Percentiles rank a stretch among this genome's conserved stretches.
Evolutionary conservation across 2,329 filamentous ascomycete genomes (phyloP).

Genomic region (Dactylellina parvicollis): DNA sequence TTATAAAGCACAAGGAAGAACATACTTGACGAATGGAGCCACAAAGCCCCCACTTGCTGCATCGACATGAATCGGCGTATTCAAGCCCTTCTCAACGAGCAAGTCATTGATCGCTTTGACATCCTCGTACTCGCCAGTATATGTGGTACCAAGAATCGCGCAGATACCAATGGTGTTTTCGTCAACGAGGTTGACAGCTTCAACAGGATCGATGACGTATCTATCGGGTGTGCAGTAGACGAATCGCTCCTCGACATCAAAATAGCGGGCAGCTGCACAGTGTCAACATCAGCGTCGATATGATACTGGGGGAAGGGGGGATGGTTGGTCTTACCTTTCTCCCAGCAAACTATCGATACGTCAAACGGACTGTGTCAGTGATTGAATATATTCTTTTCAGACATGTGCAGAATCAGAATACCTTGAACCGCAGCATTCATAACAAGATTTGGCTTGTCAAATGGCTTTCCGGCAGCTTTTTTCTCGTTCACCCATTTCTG

Average conservation of each 20-base stretch:
- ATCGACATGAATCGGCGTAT: constrained; percentile 91
- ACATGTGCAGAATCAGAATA: neutral
- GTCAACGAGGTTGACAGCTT: constrained; percentile 71
- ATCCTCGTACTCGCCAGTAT: constrained; percentile 95
- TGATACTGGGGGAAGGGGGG: neutral
- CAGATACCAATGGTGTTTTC: constrained; percentile 90
- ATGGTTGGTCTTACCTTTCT: constrained; percentile 29
- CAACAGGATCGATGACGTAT: constrained; percentile 72
- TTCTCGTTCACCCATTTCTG: constrained; percentile 81
- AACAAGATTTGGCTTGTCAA: constrained; percentile 84
- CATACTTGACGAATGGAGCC: constrained; percentile 77
- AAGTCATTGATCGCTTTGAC: constrained; percentile 91
- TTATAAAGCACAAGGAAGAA: neutral
- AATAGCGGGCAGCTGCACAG: constrained; percentile 72
- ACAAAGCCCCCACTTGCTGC: constrained; percentile 93
- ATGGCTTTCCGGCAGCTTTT: constrained; percentile 81
- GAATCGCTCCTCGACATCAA: constrained; percentile 90
- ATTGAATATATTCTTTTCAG: neutral
- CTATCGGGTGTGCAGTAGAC: constrained; percentile 72
- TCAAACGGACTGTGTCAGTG: too few species aligned
- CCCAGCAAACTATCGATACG: constrained; percentile 39
- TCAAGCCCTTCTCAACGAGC: constrained; percentile 76
- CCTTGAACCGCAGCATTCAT: constrained; percentile 98
- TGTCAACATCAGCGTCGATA: neutral
- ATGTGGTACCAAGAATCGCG: constrained; percentile 88